phyloP scores from a whole-genome alignment of 345 rosid species.

The Viola odorata region DNA sequence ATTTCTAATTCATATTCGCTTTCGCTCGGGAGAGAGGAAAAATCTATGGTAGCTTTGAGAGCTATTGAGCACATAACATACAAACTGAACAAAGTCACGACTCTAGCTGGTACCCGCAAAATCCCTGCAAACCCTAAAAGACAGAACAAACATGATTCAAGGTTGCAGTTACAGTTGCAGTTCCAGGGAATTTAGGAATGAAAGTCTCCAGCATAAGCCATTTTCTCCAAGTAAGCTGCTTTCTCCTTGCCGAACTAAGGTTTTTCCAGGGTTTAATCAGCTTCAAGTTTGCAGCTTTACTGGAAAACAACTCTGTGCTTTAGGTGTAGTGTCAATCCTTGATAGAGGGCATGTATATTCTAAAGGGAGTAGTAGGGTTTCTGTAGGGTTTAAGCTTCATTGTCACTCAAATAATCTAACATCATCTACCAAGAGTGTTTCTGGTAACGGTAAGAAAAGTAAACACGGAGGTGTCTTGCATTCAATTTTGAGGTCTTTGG shows the following conservation, averaged over 20 bases:
- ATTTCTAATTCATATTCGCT: no score
- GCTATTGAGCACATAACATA: no score
- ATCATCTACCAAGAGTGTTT: constrained; percentile 33
- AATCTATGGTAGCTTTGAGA: no score
- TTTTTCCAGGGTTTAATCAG: constrained; percentile 29
- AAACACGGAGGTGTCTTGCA: constrained; percentile 50
- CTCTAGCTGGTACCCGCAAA: not conserved
- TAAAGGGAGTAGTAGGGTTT: constrained; percentile 23
- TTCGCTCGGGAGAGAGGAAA: no score
- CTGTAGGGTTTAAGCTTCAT: constrained; percentile 42
- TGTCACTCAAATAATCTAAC: constrained; percentile 38
- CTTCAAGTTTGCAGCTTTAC: constrained; percentile 5
- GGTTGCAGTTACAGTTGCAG: constrained; percentile 19
- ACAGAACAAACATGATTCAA: constrained; percentile 23
- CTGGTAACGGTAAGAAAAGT: constrained; percentile 33
- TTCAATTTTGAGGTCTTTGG: constrained; percentile 56
- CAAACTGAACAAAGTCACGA: no score
- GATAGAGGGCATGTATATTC: constrained; percentile 6
- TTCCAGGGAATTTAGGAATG: constrained; percentile 33
- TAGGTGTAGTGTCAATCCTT: constrained; percentile 11
- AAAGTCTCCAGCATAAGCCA: constrained; percentile 19
- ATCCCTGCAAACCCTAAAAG: not conserved
- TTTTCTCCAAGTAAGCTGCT: constrained; percentile 35
- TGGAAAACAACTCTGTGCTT: not conserved
- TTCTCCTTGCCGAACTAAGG: constrained; percentile 20